Evolutionary conservation across 768 basidiomycete species (phyloP), one percentile per base, ranked within the genome.

Genomic region (Neoboletus subvelutipes): DNA sequence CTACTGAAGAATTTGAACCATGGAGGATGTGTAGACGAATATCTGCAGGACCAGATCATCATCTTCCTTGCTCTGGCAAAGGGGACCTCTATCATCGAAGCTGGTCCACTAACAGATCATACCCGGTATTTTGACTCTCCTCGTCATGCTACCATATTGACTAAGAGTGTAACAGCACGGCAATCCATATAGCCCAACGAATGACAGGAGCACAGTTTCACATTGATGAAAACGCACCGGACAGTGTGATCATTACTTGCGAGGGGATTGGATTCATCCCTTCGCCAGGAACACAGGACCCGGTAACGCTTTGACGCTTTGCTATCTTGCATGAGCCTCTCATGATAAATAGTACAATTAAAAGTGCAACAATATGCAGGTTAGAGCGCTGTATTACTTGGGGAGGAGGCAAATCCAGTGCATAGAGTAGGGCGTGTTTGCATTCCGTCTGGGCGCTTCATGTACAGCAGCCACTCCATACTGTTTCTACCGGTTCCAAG

Each of bases 11-110:
- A 84, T 46, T 63, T 91, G 54, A 68, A 77, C 13, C 78, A 82
- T n/a, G 86, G 78, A 7, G 88, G 88, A 29, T 88, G 86, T 60
- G 84, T 91, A 2, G 90, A 92, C 59, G 90, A 81, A 56, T 74
- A 80, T 65, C 55, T 82, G 63, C 81, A 90, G 77, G 90, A 92
- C 68, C 90, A 92, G 65, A 85, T 91, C 20, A 83, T 91, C 45
- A 80, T 91, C 37, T 85, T 90, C 65, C 82, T 91, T 73, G 87
- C 87, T 10, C 76, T 92, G 18, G 88, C 89, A 10, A 70, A 84
- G 48, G 88, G 88, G 5, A 77, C 63, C 26, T 90, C 87, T 12
- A 75, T 74, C 51, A 75, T 92, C 28, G 76, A 75, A 45, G 79
- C 72, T 26, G 80, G 82, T 2, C 86, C 83, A 5, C 62, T 91